These are phyloP conservation scores for Teunomyces pallodes DNA, from an alignment of 805 yeast species.

Conservation along the genomic window DNA sequence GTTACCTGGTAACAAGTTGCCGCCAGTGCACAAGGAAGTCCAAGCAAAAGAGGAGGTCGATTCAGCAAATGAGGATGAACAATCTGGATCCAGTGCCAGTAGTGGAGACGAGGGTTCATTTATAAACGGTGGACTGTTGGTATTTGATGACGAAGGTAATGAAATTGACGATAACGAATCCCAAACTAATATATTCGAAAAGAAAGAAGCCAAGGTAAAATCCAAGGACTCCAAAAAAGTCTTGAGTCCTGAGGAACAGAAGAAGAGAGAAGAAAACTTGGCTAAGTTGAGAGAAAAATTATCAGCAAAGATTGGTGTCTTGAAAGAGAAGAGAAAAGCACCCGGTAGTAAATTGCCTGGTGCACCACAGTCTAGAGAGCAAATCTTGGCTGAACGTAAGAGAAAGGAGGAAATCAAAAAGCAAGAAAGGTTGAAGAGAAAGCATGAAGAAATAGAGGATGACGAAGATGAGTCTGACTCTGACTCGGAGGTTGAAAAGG, in stretches of 20 bases:
- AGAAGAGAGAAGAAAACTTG: conserved; percentile 51
- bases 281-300: conserved; percentile 75
- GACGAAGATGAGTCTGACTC: conserved; percentile 36
- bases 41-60: conserved; percentile 17
- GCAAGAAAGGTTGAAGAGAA: conserved; percentile 43
- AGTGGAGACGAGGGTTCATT: conserved; percentile 10
- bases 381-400: conserved; percentile 64
- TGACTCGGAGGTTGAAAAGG: conserved; percentile 18
- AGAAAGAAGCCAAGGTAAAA: conserved; percentile 7
- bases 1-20: conserved; percentile 27
- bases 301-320: conserved; percentile 62
- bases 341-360: conserved; percentile 81
- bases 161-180: conserved; percentile 25
- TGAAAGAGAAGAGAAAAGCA: conserved; percentile 85
- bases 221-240: conserved; percentile 21
- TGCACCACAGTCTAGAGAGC: conserved; percentile 83
- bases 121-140: conserved; percentile 27
- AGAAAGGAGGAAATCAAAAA: conserved; percentile 44
- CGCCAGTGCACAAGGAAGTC: conserved; percentile 13
- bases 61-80: conserved; percentile 12
- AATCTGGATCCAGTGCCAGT: conserved; percentile 23
- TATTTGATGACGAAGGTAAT: conserved; percentile 75
- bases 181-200: conserved; percentile 2
- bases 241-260: conserved; percentile 48
- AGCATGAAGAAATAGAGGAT: conserved; percentile 34